These are phyloP conservation scores for Suhomyces bribrorum DNA, from an alignment of 1,139 yeast species.

Conservation along the genomic window DNA sequence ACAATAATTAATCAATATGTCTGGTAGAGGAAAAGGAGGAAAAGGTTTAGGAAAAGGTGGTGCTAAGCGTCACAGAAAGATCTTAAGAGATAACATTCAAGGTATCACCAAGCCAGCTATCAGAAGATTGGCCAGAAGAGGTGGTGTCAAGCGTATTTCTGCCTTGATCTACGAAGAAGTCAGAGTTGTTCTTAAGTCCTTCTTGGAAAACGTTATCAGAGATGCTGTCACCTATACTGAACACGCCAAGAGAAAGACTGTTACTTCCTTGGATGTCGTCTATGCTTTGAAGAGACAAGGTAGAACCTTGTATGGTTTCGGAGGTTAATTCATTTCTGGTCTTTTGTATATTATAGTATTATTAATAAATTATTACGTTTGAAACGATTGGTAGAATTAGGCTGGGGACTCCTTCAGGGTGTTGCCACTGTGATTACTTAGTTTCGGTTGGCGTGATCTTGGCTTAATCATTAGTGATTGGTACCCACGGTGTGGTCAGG, in stretches of 20 bases:
- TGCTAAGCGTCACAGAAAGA: conserved; percentile 99
- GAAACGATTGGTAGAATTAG: too few species aligned
- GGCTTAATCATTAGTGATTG: too few species aligned
- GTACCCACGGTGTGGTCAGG: too few species aligned
- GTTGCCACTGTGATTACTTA: too few species aligned
- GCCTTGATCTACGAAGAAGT: conserved; percentile 99
- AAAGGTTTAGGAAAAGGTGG: conserved; percentile 99
- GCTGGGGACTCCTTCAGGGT: too few species aligned
- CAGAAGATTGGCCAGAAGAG: conserved; percentile 99
- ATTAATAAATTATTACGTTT: conserved; percentile 14
- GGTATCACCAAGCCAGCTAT: conserved; percentile 99
- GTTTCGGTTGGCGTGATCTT: too few species aligned
- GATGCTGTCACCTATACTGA: conserved; percentile 99
- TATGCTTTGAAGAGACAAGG: conserved; percentile 99
- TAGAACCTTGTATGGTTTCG: conserved; percentile 99
- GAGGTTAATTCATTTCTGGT: conserved; percentile 65
- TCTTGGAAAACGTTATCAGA: conserved; percentile 96
- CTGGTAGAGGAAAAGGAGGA: conserved; percentile 99
- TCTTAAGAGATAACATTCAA: conserved; percentile 98
- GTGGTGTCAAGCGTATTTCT: conserved; percentile 99
- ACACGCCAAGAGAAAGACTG: conserved; percentile 99
- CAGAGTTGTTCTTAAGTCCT: conserved; percentile 93
- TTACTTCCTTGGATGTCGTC: conserved; percentile 96
- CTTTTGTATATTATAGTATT: conserved; percentile 21
- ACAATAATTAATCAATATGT: conserved; percentile 57